These are phyloP conservation scores for Ceratocystis albifundus DNA, from an alignment of 2,329 filamentous ascomycete species.

Conservation along the genomic window DNA sequence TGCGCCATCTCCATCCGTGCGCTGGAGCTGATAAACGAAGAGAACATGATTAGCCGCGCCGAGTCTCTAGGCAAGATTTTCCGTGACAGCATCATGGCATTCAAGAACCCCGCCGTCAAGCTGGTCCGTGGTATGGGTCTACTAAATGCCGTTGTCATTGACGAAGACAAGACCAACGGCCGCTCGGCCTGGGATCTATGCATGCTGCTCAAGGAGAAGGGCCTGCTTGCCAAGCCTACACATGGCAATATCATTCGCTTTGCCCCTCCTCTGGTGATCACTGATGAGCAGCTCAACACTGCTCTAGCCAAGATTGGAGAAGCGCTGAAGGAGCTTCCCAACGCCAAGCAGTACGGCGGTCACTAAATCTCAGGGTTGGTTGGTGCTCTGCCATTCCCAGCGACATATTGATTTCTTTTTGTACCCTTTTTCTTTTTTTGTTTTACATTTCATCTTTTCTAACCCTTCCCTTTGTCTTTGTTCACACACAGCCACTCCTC, in stretches of 20 bases:
- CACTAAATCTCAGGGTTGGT: slow-evolving; percentile 30
- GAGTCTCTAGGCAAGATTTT: slow-evolving; percentile 72
- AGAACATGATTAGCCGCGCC: slow-evolving; percentile 72
- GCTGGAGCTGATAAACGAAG: slow-evolving; percentile 85
- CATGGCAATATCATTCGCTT: slow-evolving; percentile 98
- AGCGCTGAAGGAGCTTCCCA: slow-evolving; percentile 70
- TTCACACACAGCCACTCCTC: slow-evolving; percentile 10
- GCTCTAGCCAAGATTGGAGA: slow-evolving; percentile 71
- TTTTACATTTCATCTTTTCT: not conserved
- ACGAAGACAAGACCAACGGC: slow-evolving; percentile 74
- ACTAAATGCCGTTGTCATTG: slow-evolving; percentile 90
- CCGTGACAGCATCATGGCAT: slow-evolving; percentile 61
- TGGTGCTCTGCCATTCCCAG: not conserved
- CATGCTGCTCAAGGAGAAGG: slow-evolving; percentile 89
- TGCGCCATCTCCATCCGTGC: slow-evolving; percentile 93
- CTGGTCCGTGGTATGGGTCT: slow-evolving; percentile 82
- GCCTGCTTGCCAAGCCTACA: slow-evolving; percentile 90
- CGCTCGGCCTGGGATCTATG: slow-evolving; percentile 94
- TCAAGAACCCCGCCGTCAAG: slow-evolving; percentile 72
- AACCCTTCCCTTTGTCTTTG: not conserved
- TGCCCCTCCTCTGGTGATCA: slow-evolving; percentile 91
- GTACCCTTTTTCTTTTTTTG: slow-evolving; percentile 1
- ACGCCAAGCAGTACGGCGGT: slow-evolving; percentile 31
- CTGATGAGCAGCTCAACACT: slow-evolving; percentile 68
- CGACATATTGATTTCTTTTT: not conserved